Percentiles rank a stretch among this genome's conserved stretches.
Evolutionary conservation across 495 filamentous ascomycete species (phyloP).

Genomic region (Xylaria longipes): DNA sequence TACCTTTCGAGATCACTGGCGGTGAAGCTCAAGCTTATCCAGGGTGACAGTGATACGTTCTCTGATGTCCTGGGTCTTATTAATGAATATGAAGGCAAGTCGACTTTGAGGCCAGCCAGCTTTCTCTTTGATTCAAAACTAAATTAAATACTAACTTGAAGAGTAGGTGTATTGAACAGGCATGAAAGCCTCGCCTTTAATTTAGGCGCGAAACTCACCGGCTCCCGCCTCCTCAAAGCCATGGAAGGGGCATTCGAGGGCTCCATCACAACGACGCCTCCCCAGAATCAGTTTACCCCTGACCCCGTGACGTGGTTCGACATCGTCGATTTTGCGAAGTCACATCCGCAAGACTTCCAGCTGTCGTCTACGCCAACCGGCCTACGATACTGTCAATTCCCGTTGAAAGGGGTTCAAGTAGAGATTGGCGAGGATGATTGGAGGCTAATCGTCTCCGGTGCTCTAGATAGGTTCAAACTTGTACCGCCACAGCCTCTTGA

Average conservation of each 20-base stretch:
- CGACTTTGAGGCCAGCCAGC: not conserved
- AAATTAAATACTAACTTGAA: conserved; percentile 26
- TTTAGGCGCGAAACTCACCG: conserved; percentile 81
- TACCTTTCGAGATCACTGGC: conserved; percentile 63
- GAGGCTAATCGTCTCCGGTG: conserved; percentile 78
- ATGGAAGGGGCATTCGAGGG: conserved; percentile 88
- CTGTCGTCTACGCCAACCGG: conserved; percentile 68
- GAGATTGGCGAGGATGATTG: conserved; percentile 90
- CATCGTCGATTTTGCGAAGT: conserved; percentile 81
- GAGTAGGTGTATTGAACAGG: conserved; percentile 72
- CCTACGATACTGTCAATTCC: conserved; percentile 76
- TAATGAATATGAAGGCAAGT: conserved; percentile 71
- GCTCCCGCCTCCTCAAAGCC: conserved; percentile 80
- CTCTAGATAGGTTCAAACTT: conserved; percentile 82
- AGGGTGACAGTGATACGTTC: conserved; percentile 52
- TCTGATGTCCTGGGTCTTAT: conserved; percentile 66
- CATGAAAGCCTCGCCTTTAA: conserved; percentile 87
- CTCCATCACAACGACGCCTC: conserved; percentile 67
- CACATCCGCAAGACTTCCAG: conserved; percentile 80
- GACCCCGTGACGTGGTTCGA: conserved; percentile 80
- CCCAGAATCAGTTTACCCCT: conserved; percentile 53
- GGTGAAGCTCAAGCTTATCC: conserved; percentile 52
- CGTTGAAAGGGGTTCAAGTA: conserved; percentile 78
- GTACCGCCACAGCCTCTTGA: conserved; percentile 72
- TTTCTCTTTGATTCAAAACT: not conserved